These are phyloP conservation scores for Syzygium oleosum DNA, from an alignment of 345 rosid genomes.

Conservation along the genomic window DNA sequence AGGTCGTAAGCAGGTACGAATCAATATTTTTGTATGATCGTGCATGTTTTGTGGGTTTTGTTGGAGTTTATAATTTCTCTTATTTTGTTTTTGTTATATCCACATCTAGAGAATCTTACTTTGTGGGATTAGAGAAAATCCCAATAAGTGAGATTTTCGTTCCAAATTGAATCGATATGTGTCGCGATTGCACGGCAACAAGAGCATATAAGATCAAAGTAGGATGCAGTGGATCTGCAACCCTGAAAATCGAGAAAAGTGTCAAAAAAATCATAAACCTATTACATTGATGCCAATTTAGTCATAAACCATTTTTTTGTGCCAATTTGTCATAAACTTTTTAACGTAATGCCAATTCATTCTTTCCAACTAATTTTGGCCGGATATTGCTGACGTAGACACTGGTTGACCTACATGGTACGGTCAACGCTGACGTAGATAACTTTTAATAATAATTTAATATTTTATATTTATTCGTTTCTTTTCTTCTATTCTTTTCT, in stretches of 20 bases:
- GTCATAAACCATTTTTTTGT: no score
- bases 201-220: background rate
- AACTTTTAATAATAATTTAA: no score
- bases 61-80: background rate
- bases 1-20: background rate
- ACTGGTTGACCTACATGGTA: no score
- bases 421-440: no score
- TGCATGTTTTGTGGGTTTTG: background rate
- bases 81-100: background rate
- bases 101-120: background rate
- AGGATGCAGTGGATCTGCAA: background rate
- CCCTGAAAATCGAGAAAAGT: rapidly evolving
- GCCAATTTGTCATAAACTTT: no score
- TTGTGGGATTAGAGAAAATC: background rate
- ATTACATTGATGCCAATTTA: no score
- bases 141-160: background rate
- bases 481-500: no score
- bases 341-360: no score
- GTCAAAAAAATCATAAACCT: no score
- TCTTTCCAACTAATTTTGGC: no score
- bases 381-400: no score
- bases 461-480: no score
- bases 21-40: background rate
- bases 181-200: background rate
- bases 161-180: background rate